Evolutionary conservation across 345 rosid species (phyloP), one percentile per base, ranked within the genome.

Genomic region (Kandelia obovata): DNA sequence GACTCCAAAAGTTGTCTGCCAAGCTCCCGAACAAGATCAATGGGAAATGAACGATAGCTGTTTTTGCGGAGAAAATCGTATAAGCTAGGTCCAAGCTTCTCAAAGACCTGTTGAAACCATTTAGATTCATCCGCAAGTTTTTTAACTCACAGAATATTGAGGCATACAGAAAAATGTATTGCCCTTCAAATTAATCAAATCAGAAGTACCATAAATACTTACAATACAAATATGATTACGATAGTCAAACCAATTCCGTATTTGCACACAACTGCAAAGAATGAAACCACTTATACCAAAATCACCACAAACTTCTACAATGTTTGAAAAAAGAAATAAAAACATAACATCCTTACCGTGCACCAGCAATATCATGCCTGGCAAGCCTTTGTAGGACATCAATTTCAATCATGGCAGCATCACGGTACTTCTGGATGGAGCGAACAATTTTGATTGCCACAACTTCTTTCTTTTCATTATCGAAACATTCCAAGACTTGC

Each of bases 241-340:
- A 73, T 73, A 73, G 77, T 73, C 77, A 73, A 73, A 73, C 77
- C 77, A 73, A 73, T 73, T 73, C 77, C 77, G 77, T 61, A 73
- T 73, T 73, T 73, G 77, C 62, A 73, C 77, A 73, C 77, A 73
- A 73, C 77, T 73, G 77, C 77, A 73, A 67, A 43, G 72, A 73
- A 73, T 67, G n/a, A 73, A 73, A 84, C 75, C 74, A 46, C 85
- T 81, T 84, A 82, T 75, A 81, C 87, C 82, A 81, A 80, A 71
- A 77, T 70, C 73, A 77, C 56, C 62, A 69, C 30, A 69, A 78
- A 66, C 27, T 62, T 77, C 80, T 76, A 69, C 56, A 77, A 56
- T 53, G 49, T 55, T 68, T 35, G 71, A 62, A 34, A 27, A 53
- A 34, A n/a, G 21, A 21, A 53, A 27, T 65, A 59, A 72, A n/a